Evolutionary conservation across 1,284 basidiomycete species (phyloP).

Genomic region (Ceratobasidium sp.): DNA sequence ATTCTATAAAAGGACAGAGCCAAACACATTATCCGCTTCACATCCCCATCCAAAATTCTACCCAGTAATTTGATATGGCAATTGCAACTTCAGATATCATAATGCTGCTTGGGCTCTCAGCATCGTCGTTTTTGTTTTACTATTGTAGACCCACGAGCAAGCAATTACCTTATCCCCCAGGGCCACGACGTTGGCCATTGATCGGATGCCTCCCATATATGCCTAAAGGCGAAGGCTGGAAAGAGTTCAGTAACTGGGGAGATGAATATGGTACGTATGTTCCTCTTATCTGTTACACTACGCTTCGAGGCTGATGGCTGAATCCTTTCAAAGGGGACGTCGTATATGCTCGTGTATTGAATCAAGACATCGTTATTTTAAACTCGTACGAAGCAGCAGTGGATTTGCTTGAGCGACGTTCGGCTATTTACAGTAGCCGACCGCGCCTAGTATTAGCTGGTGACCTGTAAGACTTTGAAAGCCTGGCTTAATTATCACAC

Average conservation of each 20-base stretch:
- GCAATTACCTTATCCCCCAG: background rate
- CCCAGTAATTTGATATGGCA: too few relatives aligned
- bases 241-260: constrained; percentile 16
- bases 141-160: background rate
- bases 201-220: constrained; percentile 11
- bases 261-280: constrained; percentile 23
- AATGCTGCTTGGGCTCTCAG: background rate
- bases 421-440: constrained; percentile 14
- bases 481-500: background rate
- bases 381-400: constrained; percentile 27
- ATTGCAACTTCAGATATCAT: background rate
- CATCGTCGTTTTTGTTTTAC: background rate
- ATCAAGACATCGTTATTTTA: constrained; percentile 25
- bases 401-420: constrained; percentile 13
- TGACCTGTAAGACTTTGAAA: constrained; percentile 26
- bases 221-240: background rate
- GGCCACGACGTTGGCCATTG: constrained; percentile 3
- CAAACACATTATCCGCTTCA: too few relatives aligned
- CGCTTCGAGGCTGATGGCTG: background rate
- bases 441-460: background rate
- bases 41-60: too few relatives aligned
- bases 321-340: background rate
- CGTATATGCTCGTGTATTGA: constrained; percentile 8
- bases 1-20: too few relatives aligned
- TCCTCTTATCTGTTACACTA: background rate